A percentile compares a stretch with the other conserved stretches of the same genome.
Evolutionary conservation across 805 yeast species (phyloP).

Genomic region (Wickerhamiella sergipiensis): DNA sequence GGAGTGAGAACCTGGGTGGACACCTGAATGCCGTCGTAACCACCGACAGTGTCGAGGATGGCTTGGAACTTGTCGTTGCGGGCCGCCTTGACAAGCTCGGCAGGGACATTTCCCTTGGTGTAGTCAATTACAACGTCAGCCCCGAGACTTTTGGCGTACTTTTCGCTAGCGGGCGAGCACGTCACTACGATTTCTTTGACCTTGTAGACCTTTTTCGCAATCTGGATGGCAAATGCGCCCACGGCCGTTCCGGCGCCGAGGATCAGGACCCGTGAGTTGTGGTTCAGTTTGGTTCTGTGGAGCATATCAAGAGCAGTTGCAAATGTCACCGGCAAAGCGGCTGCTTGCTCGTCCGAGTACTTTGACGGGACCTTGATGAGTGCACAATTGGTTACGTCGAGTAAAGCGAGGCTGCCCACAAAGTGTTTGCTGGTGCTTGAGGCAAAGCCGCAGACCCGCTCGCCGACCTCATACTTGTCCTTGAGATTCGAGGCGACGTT

Average conservation of each 20-base stretch:
- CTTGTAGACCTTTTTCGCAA: constrained; percentile 36
- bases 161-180: constrained; percentile 38
- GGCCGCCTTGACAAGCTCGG: background rate
- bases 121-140: constrained; percentile 34
- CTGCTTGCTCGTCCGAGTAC: constrained; percentile 42
- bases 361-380: constrained; percentile 35
- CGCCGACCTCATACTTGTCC: constrained; percentile 37
- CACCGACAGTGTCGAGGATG: constrained; percentile 56
- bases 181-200: constrained; percentile 43
- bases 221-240: constrained; percentile 42
- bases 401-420: constrained; percentile 39
- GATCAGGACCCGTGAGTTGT: constrained; percentile 38
- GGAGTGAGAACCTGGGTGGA: constrained; percentile 34
- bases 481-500: constrained; percentile 38
- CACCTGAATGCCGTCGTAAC: constrained; percentile 33
- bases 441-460: constrained; percentile 43
- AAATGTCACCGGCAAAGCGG: constrained; percentile 49
- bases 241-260: constrained; percentile 68
- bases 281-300: constrained; percentile 26
- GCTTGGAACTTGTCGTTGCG: constrained; percentile 33
- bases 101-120: constrained; percentile 1
- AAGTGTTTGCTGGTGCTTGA: constrained; percentile 17
- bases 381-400: constrained; percentile 40
- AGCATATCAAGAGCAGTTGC: constrained; percentile 44
- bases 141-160: constrained; percentile 35